Evolutionary conservation across 805 yeast genomes (phyloP), one percentile per base, ranked within the genome.

Genomic region (Candida glaebosa): DNA sequence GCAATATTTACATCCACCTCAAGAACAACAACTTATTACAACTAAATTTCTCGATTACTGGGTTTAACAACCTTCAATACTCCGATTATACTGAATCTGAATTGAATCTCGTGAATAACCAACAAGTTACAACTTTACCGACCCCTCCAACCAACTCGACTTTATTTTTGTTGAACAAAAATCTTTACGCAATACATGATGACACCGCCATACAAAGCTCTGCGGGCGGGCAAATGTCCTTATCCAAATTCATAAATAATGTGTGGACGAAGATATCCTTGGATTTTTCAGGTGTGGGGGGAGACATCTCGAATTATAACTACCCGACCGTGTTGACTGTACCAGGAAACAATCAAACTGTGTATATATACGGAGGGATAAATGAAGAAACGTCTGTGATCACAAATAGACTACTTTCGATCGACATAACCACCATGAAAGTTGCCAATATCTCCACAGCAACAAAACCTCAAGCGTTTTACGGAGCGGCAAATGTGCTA

Each of bases 301-400:
- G 28, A 14, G 71, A 68, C 42, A 48, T 51, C 2, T 53, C 61
- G 2, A 67, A 46, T 41, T 68, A 67, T 37, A 49, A 53, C 7
- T 60, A 56, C 5, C 56, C 81, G 1, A 57, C 76, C 0, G 64
- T 76, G 39, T 53, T 81, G 40, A 60, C 76, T 3, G 67, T 71
- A 14, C 60, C 60, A 10, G 59, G 63, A 12, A 51, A 50, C 6
- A 49, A 62, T 5, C 55, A 61, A 14, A 60, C 71, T 2, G 51
- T 80, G 0, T 81, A 75, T 52, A 67, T 80, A 0, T 81, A 75
- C 50, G 84, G 85, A 2, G 87, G 87, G 0, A 31, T 42, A 3
- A 61, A 71, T 22, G 43, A 42, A 4, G 14, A 40, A 1, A 46
- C 45, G 8, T 54, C 57, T 3, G 39, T 50, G 0, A 60, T 73